phyloP scores from a whole-genome alignment of 768 basidiomycete species.

The Hygrophorus pudorinus region DNA sequence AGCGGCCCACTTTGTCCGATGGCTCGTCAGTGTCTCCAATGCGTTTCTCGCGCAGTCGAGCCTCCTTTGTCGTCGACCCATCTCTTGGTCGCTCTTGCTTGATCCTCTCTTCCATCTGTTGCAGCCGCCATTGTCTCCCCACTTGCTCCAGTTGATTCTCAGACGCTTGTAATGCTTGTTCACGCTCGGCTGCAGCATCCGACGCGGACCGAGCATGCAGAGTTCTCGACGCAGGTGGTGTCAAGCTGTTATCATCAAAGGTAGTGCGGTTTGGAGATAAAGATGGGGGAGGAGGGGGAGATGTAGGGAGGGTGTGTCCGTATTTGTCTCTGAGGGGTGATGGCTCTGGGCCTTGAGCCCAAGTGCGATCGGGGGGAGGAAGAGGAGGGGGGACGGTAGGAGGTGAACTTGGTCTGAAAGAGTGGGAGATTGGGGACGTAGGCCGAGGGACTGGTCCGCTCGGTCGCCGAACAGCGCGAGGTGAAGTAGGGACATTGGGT shows the following conservation, averaged over 20 bases:
- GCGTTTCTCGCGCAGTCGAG: constrained; percentile 15
- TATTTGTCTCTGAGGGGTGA: constrained; percentile 21
- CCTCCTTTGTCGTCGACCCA: constrained; percentile 7
- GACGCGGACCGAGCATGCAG: constrained; percentile 38
- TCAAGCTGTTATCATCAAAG: constrained; percentile 32
- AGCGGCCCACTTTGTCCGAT: constrained; percentile 7
- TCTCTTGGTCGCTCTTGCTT: constrained; percentile 3
- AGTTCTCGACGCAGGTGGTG: constrained; percentile 21
- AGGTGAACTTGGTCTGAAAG: constrained; percentile 23
- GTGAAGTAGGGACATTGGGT: constrained; percentile 24
- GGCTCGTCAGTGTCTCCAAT: constrained; percentile 18
- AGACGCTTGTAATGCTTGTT: constrained; percentile 27
- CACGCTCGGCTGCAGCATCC: constrained; percentile 42
- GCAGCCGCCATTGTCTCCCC: constrained; percentile 21
- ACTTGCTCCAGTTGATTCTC: constrained; percentile 26
- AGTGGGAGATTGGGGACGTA: constrained; percentile 8
- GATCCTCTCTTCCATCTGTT: constrained; percentile 7
- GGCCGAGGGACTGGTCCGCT: constrained; percentile 17
- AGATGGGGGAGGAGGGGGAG: constrained; percentile 31
- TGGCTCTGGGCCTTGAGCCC: constrained; percentile 9
- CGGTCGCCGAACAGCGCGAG: constrained; percentile 27
- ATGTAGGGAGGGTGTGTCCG: constrained; percentile 16
- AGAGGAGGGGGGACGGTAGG: constrained; percentile 16
- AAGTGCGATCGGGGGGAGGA: constrained; percentile 14
- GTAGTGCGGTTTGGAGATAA: constrained; percentile 34